These are phyloP conservation scores for Backusella luteola DNA, from an alignment of 192 early-diverging fungal species.

Conservation along the genomic window DNA sequence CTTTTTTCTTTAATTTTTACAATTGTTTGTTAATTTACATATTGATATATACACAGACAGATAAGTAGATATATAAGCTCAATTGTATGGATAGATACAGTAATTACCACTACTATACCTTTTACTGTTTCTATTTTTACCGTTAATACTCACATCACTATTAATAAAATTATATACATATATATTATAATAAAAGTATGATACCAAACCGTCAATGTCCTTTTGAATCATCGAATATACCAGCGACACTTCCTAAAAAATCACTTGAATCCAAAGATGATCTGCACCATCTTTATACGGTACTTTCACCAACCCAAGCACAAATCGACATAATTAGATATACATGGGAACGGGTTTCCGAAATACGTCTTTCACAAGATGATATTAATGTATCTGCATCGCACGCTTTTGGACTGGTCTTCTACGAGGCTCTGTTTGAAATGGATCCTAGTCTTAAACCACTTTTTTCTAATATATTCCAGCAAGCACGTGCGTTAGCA, in stretches of 20 bases:
- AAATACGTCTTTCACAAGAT: slow-evolving; percentile 16
- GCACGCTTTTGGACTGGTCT: slow-evolving; percentile 22
- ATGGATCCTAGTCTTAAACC: slow-evolving; percentile 5
- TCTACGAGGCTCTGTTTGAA: slow-evolving; percentile 23
- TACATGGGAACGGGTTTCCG: slow-evolving; percentile 20
- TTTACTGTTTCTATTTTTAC: not conserved
- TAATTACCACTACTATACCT: not conserved
- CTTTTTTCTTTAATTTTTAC: not conserved
- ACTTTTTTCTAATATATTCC: slow-evolving; percentile 21
- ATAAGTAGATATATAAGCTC: not conserved
- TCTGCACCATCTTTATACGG: not conserved
- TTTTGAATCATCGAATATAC: not conserved
- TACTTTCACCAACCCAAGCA: slow-evolving; percentile 6
- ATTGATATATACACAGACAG: not conserved
- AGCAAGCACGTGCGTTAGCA: slow-evolving; percentile 24
- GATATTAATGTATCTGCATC: slow-evolving; percentile 16
- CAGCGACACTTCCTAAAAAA: not conserved
- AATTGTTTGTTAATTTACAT: not conserved
- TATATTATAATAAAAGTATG: not conserved
- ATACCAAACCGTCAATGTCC: not conserved
- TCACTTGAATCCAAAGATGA: not conserved
- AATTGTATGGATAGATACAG: not conserved
- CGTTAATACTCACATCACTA: not conserved
- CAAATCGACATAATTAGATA: slow-evolving; percentile 17
- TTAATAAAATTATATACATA: not conserved